These are phyloP conservation scores for Epichloe scottii DNA, from an alignment of 2,329 filamentous ascomycete species.

Conservation along the genomic window DNA sequence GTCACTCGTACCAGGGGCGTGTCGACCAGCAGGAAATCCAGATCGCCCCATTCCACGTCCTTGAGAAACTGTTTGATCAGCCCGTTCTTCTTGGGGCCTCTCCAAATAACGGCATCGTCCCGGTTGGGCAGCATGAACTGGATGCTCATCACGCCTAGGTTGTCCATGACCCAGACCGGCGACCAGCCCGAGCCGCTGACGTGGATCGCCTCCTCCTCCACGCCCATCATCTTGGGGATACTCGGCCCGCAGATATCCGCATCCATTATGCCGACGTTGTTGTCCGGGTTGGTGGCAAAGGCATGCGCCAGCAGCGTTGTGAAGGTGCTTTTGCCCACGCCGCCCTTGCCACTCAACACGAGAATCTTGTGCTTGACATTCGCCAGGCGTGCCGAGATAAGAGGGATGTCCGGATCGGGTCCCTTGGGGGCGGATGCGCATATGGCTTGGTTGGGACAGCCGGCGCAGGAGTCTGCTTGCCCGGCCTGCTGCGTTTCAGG, in stretches of 20 bases:
- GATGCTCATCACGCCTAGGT: slow-evolving; percentile 90
- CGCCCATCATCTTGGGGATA: slow-evolving; percentile 98
- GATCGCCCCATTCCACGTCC: slow-evolving; percentile 93
- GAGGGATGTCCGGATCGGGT: slow-evolving; percentile 82
- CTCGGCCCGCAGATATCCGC: slow-evolving; percentile 94
- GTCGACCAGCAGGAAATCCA: slow-evolving; percentile 88
- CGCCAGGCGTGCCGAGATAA: slow-evolving; percentile 73
- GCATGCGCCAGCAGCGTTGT: slow-evolving; percentile 79
- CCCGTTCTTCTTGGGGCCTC: slow-evolving; percentile 96
- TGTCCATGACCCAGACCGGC: slow-evolving; percentile 91
- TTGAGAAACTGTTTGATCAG: slow-evolving; percentile 96
- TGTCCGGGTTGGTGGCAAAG: slow-evolving; percentile 69
- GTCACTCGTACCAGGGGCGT: slow-evolving; percentile 93
- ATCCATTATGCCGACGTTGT: slow-evolving; percentile 88
- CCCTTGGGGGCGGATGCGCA: slow-evolving; percentile 92
- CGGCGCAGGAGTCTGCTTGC: slow-evolving; percentile 72
- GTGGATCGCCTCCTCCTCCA: slow-evolving; percentile 87
- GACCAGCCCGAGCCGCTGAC: slow-evolving; percentile 82
- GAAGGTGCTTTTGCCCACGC: slow-evolving; percentile 93
- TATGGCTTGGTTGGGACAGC: slow-evolving; percentile 91
- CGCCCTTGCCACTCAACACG: slow-evolving; percentile 86
- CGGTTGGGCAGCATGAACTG: slow-evolving; percentile 95
- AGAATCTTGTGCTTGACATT: slow-evolving; percentile 85
- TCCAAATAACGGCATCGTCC: slow-evolving; percentile 95
- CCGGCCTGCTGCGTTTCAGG: slow-evolving; percentile 65